A percentile compares a stretch with the other conserved stretches of the same genome.
Conservation (phyloP, 2,329 filamentous ascomycete species). For the Fusarium falciforme region DNA sequence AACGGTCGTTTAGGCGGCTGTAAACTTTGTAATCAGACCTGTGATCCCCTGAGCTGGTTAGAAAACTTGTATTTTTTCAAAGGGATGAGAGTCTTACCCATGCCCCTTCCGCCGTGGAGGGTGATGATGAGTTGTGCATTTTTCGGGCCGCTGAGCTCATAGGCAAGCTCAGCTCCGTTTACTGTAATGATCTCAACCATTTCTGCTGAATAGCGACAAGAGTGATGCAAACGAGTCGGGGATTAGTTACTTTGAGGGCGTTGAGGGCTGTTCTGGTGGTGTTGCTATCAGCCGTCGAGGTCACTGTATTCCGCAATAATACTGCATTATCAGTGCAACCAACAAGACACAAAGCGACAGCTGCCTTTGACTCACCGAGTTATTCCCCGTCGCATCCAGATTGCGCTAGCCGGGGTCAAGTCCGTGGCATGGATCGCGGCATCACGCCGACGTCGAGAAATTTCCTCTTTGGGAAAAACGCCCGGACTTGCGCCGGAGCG, state of each 20-base stretch:
- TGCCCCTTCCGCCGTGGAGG: constrained; percentile 32
- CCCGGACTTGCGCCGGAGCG: neutral
- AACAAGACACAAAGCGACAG: neutral
- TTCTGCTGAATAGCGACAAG: neutral
- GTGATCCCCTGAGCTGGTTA: constrained; percentile 19
- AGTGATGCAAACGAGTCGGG: neutral
- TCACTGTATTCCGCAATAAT: neutral
- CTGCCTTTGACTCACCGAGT: neutral
- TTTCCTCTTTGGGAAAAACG: constrained; percentile 2
- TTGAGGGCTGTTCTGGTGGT: neutral
- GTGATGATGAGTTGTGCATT: constrained; percentile 32
- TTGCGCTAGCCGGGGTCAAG: neutral
- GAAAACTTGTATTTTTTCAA: neutral
- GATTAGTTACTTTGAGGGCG: neutral
- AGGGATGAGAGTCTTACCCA: constrained; percentile 11
- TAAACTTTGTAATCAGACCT: constrained; percentile 27
- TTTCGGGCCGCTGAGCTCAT: constrained; percentile 16
- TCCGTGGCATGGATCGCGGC: neutral
- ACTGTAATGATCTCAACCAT: constrained; percentile 20
- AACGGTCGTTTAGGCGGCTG: constrained; percentile 9
- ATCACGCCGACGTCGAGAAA: neutral
- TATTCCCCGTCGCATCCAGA: neutral
- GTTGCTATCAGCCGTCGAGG: neutral
- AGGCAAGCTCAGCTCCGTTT: constrained; percentile 28
- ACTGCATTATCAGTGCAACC: neutral